Conservation (phyloP, 805 yeast genomes). For the Metschnikowia gelsemii region DNA sequence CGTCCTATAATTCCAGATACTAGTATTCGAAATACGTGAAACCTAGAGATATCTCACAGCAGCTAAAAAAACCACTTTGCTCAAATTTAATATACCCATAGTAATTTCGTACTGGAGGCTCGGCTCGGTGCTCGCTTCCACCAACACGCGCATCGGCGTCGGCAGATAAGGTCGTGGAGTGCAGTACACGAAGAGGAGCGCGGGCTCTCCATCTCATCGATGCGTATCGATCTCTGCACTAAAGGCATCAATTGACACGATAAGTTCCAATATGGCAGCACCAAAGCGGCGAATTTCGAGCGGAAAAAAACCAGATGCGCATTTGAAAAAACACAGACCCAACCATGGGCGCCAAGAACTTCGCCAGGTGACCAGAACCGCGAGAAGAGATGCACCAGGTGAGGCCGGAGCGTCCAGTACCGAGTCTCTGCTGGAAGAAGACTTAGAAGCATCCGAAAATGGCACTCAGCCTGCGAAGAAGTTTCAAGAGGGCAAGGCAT, state of each 20-base stretch:
- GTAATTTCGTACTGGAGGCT: no score
- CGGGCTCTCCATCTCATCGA: slow-evolving; percentile 15
- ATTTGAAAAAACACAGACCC: slow-evolving; percentile 13
- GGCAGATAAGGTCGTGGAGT: no score
- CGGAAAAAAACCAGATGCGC: not conserved
- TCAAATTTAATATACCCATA: no score
- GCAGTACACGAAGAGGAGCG: no score
- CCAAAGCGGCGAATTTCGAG: slow-evolving; percentile 2
- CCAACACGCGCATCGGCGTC: no score
- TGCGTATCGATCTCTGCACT: not conserved
- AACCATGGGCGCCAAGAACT: slow-evolving; percentile 61
- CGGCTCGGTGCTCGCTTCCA: no score
- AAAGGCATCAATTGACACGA: no score
- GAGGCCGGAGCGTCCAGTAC: slow-evolving; percentile 20
- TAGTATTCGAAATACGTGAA: no score
- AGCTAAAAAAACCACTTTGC: no score
- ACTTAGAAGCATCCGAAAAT: slow-evolving; percentile 12
- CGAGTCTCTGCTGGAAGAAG: slow-evolving; percentile 17
- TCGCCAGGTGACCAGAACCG: slow-evolving; percentile 58
- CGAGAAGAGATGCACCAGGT: slow-evolving; percentile 34
- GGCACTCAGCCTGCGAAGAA: slow-evolving; percentile 17
- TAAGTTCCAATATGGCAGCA: slow-evolving; percentile 7
- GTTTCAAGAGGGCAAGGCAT: slow-evolving; percentile 46
- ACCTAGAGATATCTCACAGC: no score
- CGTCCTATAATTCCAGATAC: no score